Evolutionary conservation across 2,329 filamentous ascomycete genomes (phyloP).

Genomic region (Leptographium flavum): DNA sequence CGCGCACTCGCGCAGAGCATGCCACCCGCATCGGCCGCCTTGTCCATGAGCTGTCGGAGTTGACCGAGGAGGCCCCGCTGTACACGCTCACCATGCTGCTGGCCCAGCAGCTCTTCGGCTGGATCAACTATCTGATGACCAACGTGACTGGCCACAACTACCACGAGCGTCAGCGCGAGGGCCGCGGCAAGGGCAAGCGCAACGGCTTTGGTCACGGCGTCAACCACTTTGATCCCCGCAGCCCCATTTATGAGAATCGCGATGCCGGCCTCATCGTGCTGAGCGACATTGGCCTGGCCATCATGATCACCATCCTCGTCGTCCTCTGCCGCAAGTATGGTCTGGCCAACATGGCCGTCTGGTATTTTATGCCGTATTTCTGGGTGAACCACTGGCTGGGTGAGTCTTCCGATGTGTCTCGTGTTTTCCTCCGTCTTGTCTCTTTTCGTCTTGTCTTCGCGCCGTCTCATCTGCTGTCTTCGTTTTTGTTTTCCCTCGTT

Average conservation of each 20-base stretch:
- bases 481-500: no score
- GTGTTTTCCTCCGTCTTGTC: no score
- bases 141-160: conserved; percentile 96
- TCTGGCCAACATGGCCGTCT: conserved; percentile 75
- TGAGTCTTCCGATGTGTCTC: conserved; percentile 33
- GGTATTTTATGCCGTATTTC: conserved; percentile 90
- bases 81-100: conserved; percentile 62
- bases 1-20: conserved; percentile 73
- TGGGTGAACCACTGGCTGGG: conserved; percentile 99
- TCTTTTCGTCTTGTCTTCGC: no score
- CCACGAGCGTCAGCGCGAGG: conserved; percentile 83
- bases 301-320: conserved; percentile 48
- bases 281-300: conserved; percentile 67
- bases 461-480: no score
- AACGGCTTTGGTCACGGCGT: conserved; percentile 72
- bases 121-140: conserved; percentile 79
- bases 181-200: conserved; percentile 80
- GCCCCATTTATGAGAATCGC: conserved; percentile 82
- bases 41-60: conserved; percentile 70
- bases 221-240: conserved; percentile 86
- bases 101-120: conserved; percentile 78
- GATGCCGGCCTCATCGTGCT: conserved; percentile 77
- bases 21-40: conserved; percentile 60
- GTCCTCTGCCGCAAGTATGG: conserved; percentile 65
- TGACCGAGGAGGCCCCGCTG: conserved; percentile 89